phyloP scores from a whole-genome alignment of 257 asterid genomes.

The Ocimum tenuiflorum region DNA sequence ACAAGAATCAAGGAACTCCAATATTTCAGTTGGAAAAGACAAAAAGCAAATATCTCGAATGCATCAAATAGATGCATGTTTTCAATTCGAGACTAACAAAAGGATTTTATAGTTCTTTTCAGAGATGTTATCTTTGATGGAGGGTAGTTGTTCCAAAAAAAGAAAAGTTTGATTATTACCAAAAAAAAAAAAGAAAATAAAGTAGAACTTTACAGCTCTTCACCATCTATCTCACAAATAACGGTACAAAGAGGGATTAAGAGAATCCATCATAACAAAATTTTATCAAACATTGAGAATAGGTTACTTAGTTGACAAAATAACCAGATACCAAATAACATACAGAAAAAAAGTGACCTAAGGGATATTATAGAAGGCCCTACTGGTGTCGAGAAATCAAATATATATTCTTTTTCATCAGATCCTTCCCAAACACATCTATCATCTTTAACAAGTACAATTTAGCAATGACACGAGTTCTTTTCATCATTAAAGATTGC shows the following conservation, averaged over 20 bases:
- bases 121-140: background rate
- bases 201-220: background rate
- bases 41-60: no score
- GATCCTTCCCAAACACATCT: background rate
- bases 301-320: background rate
- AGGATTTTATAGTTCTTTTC: no score
- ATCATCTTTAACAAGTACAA: background rate
- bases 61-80: background rate
- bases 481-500: constrained; percentile 1
- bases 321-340: background rate
- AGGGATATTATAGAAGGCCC: background rate
- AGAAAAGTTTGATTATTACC: background rate
- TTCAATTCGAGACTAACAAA: background rate
- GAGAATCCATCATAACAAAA: background rate
- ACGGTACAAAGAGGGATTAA: background rate
- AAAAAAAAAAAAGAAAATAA: background rate
- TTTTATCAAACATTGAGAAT: background rate
- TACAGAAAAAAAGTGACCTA: background rate
- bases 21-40: no score
- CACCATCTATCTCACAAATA: background rate
- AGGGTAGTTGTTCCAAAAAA: background rate
- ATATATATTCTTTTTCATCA: no score
- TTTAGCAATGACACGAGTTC: background rate
- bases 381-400: no score
- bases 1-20: no score